phyloP scores from a whole-genome alignment of 1,139 yeast genomes.

The Yarrowia galli region DNA sequence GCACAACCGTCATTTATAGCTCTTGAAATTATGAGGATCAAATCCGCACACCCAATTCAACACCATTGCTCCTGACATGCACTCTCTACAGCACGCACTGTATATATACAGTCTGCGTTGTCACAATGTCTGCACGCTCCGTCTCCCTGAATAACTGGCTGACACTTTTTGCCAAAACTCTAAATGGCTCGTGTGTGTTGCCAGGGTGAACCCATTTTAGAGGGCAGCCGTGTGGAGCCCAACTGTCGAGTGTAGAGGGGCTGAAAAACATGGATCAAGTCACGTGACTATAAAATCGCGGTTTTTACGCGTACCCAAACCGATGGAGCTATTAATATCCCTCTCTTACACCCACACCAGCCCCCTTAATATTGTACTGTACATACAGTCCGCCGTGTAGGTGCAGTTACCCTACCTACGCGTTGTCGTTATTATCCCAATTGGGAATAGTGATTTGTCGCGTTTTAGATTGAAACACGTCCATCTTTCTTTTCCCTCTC shows the following conservation, averaged over 20 bases:
- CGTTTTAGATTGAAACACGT: conserved; percentile 31
- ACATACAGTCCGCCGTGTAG: too few relatives aligned
- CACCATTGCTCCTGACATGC: background rate
- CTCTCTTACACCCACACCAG: background rate
- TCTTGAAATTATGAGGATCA: too few relatives aligned
- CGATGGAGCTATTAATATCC: too few relatives aligned
- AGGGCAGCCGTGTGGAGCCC: background rate
- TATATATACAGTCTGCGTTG: background rate
- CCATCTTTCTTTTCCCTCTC: conserved; percentile 2
- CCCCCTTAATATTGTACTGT: background rate
- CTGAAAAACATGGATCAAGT: background rate
- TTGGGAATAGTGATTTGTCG: conserved; percentile 36
- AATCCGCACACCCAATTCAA: too few relatives aligned
- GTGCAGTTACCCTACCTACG: conserved; percentile 33
- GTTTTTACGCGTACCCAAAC: too few relatives aligned
- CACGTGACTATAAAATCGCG: background rate
- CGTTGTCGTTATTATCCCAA: conserved; percentile 15
- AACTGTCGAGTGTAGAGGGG: too few relatives aligned
- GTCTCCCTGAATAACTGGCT: too few relatives aligned
- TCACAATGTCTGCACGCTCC: too few relatives aligned
- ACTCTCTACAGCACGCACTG: background rate
- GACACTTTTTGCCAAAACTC: background rate
- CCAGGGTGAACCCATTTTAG: background rate
- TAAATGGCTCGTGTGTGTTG: background rate
- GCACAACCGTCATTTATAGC: too few relatives aligned